Base-by-base conservation (phyloP, 768 basidiomycete genomes). In the Serendipita vermifera region DNA sequence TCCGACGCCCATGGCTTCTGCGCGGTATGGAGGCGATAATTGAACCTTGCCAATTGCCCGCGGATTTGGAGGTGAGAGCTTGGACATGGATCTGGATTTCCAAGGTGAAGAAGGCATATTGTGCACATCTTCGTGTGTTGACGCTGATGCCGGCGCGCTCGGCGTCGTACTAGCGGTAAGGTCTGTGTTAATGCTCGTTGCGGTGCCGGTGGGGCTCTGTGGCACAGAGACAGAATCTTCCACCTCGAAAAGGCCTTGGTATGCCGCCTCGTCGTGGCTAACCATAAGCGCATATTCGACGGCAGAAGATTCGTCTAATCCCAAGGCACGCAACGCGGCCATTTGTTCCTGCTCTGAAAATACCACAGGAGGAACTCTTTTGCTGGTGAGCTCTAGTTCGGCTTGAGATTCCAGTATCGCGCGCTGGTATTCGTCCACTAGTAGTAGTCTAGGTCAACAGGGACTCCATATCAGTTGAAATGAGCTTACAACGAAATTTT, bases 211-310 rank as follows among this genome's bases (percentile, higher is more conserved):
- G n/a, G n/a, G n/a, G n/a, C n/a, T n/a, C n/a, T n/a, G n/a, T n/a
- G n/a, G n/a, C n/a, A n/a, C n/a, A n/a, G n/a, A n/a, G n/a, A n/a
- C n/a, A n/a, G n/a, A n/a, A n/a, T n/a, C n/a, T n/a, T n/a, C n/a
- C n/a, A n/a, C n/a, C n/a, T n/a, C n/a, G n/a, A n/a, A n/a, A n/a
- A n/a, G n/a, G n/a, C n/a, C n/a, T n/a, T n/a, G n/a, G n/a, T n/a
- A n/a, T n/a, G n/a, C n/a, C 36, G 77, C 80, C 64, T 89, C 85
- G 41, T 91, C 88, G 6, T 84, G 79, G 59, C 86, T 89, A 60
- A 90, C 75, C 86, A 90, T 90, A 41, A 91, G 65, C 0, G 81
- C 75, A 61, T 91, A 91, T 62, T 87, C 83, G 26, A 90, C 69
- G 0, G 83, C 85, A 62, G 87, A 87, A 1, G 68, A 67, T 62